Evolutionary conservation across 495 filamentous ascomycete genomes (phyloP).

Genomic region (Tuber microsphaerosporum): DNA sequence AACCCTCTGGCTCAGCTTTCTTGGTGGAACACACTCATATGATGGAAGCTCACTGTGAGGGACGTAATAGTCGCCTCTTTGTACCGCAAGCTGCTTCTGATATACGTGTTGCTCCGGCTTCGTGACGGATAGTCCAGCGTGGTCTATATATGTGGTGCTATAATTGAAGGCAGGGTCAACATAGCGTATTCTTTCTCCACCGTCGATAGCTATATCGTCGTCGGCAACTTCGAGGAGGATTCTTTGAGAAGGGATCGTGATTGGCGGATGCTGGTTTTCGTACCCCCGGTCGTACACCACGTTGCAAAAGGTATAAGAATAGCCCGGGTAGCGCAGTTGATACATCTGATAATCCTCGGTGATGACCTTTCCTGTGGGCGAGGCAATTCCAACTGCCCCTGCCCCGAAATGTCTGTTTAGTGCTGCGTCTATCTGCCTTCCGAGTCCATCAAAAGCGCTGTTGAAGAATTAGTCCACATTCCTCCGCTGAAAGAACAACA

Average conservation of each 20-base stretch:
- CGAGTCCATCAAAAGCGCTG: slow-evolving; percentile 29
- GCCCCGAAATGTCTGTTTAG: slow-evolving; percentile 30
- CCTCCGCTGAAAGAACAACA: neutral
- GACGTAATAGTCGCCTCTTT: slow-evolving; percentile 30
- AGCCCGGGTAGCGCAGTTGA: slow-evolving; percentile 23
- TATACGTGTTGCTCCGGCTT: slow-evolving; percentile 2
- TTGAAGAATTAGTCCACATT: neutral
- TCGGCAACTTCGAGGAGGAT: slow-evolving; percentile 27
- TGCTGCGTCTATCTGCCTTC: slow-evolving; percentile 27
- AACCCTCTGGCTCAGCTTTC: neutral
- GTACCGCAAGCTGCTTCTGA: slow-evolving; percentile 21
- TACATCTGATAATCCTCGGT: slow-evolving; percentile 34
- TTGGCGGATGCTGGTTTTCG: slow-evolving; percentile 18
- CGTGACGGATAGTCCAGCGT: slow-evolving; percentile 20
- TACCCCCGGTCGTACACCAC: slow-evolving; percentile 29
- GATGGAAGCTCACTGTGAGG: slow-evolving; percentile 18
- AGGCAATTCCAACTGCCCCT: slow-evolving; percentile 29
- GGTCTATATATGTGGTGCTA: slow-evolving; percentile 24
- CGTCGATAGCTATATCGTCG: slow-evolving; percentile 8
- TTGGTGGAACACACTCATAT: slow-evolving; percentile 11
- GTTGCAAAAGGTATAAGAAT: slow-evolving; percentile 27
- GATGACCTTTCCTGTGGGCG: slow-evolving; percentile 26
- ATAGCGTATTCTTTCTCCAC: slow-evolving; percentile 18
- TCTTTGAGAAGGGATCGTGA: slow-evolving; percentile 21
- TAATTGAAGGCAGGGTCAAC: slow-evolving; percentile 27